Evolutionary conservation across 176 grass and related monocot genomes (phyloP), one percentile per base, ranked within the genome.

Genomic region (Oryza punctata): DNA sequence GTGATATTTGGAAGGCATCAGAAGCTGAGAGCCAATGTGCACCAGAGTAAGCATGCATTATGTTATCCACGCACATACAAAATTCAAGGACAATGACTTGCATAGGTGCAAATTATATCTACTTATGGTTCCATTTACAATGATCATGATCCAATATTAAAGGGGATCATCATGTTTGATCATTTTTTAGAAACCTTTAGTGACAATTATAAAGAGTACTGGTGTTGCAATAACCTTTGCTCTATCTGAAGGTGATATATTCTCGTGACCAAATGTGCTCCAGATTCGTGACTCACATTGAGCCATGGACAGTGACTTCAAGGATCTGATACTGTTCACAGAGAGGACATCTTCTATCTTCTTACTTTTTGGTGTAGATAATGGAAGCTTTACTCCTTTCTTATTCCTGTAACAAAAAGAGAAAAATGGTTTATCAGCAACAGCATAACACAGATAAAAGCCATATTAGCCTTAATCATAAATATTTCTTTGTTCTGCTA

Each of bases 211-310:
- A 70, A 28, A 47, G 30, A 64, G 61, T 19, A 71, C 9, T 14
- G 50, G 64, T 37, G 11, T 16, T 60, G 44, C 40, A 13, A 35
- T 69, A 75, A 93, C 90, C 90, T 91, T 89, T 96, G 65, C 85
- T 86, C 88, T 84, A 19, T 96, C 91, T 21, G 41, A 44, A 10
- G 54, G 23, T 63, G 70, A 25, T 59, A 92, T 44, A 80, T 10
- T 68, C 25, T 87, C 18, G 2, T 19, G 13, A 21, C 89, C 91
- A 78, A 94, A 73, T 76, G 50, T 76, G 19, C 71, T 40, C 84
- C 79, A 97, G 25, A 97, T 88, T 40, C 70, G 67, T 12, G 28
- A 67, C 72, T 97, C 94, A 16, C 90, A 97, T 5, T 2, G 27
- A 67, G 63, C 66, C 89, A 94, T 92, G 16, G 69, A 50, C 9